Base-by-base conservation (phyloP, 1,284 basidiomycete species). In the Leccinum glutinopallens region DNA sequence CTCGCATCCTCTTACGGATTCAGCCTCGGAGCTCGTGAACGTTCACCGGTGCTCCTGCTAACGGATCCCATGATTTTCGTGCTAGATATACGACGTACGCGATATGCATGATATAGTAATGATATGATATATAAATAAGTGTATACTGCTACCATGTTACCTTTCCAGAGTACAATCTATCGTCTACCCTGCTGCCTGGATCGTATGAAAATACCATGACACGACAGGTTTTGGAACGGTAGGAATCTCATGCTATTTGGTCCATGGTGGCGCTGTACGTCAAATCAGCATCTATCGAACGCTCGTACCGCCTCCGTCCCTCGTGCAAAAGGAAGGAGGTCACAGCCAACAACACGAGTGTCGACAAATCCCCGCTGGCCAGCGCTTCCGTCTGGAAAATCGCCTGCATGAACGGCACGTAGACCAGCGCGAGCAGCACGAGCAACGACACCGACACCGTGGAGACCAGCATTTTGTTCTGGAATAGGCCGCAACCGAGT, bases 331-430 rank as follows among this genome's bases (percentile, higher is more conserved):
- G 78, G 73, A 95, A 88, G 62, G 90, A 92, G 15, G 85, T 80
- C 1, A 73, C 87, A 0, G 88, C 93, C 35, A 98, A 79, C n/a
- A 80, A 78, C 29, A 96, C 73, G 3, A 99, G 81, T 43, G 90
- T 84, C 33, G 81, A 79, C 65, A 99, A 70, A 77, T 99, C 97
- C 56, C 82, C 77, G 19, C 81, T 61, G 35, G 82, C 80, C 15
- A 99, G 81, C 7, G 91, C 87, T 68, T 91, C 91, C 10, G 97
- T 99, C 79, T 98, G 95, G 84, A 98, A 99, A 55, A 99, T 83
- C 59, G 85, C 83, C 77, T 98, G 97, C 82, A 98, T 87, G 66
- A 93, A 83, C 0, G 96, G 92, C 55, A 98, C 83, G 76, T 98
- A 99, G 65, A 99, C 87, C 68, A 98, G 83, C 25, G 84, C 85